A percentile compares a stretch with the other conserved stretches of the same genome.
phyloP scores from a whole-genome alignment of 2,329 filamentous ascomycete genomes.

The Geosmithia putterillii region DNA sequence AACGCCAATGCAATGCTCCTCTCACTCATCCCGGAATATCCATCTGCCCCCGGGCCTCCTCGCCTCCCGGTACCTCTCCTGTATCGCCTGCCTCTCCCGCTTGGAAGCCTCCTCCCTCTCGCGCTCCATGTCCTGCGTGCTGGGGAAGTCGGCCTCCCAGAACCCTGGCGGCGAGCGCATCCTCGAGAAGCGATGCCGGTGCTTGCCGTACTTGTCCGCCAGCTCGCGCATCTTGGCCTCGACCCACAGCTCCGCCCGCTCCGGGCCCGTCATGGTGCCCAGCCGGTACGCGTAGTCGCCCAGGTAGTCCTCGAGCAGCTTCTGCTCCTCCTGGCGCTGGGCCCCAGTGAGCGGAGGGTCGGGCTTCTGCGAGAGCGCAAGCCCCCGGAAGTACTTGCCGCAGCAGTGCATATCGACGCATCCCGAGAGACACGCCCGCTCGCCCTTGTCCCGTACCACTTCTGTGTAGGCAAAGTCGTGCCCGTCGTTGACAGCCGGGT shows the following conservation, averaged over 20 bases:
- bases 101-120: constrained; percentile 54
- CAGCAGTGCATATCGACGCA: constrained; percentile 71
- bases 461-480: constrained; percentile 62
- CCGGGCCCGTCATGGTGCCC: constrained; percentile 42
- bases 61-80: constrained; percentile 69
- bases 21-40: constrained; percentile 69
- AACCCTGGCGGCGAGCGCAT: constrained; percentile 71
- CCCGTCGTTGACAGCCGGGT: constrained; percentile 59
- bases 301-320: constrained; percentile 42
- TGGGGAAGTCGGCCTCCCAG: constrained; percentile 84
- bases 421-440: constrained; percentile 58
- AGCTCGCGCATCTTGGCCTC: constrained; percentile 63
- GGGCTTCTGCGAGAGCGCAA: constrained; percentile 43
- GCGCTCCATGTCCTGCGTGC: constrained; percentile 64
- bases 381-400: constrained; percentile 54
- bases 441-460: constrained; percentile 57
- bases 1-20: neutral
- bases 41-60: constrained; percentile 65
- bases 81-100: constrained; percentile 51
- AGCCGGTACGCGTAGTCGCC: constrained; percentile 48
- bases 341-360: constrained; percentile 20
- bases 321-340: constrained; percentile 28
- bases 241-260: constrained; percentile 56
- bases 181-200: constrained; percentile 62
- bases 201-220: constrained; percentile 64